Percentiles rank a stretch among this genome's conserved stretches.
Conservation (phyloP, 768 basidiomycete genomes). For the Russula foetens region DNA sequence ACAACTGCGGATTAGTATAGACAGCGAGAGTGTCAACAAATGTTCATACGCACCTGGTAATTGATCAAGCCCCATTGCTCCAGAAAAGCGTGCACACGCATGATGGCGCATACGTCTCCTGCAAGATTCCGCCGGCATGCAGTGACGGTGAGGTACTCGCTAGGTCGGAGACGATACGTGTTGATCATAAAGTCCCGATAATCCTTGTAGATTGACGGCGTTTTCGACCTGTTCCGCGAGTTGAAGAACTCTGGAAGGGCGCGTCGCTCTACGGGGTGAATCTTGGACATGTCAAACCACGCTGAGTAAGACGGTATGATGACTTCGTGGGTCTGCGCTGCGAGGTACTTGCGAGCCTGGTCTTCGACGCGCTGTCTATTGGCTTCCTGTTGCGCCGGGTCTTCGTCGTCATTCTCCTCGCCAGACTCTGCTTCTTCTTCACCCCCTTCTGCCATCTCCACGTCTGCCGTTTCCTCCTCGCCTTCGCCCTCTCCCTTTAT, state of each 20-base stretch:
- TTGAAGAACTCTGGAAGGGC: slow-evolving; percentile 98
- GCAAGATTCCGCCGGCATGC: slow-evolving; percentile 94
- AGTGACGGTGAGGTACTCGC: slow-evolving; percentile 95
- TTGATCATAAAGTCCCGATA: slow-evolving; percentile 99
- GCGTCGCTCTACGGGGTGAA: slow-evolving; percentile 86
- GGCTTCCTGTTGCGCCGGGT: slow-evolving; percentile 75
- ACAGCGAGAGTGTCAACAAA: neutral
- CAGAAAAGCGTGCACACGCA: slow-evolving; percentile 97
- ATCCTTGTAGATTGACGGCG: slow-evolving; percentile 96
- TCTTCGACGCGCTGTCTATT: slow-evolving; percentile 74
- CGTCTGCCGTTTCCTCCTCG: slow-evolving; percentile 60
- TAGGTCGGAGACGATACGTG: slow-evolving; percentile 88
- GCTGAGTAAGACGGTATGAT: slow-evolving; percentile 95
- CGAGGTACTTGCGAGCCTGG: slow-evolving; percentile 89
- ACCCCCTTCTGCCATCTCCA: slow-evolving; percentile 72
- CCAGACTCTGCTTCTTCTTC: slow-evolving; percentile 73
- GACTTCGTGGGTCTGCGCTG: slow-evolving; percentile 94
- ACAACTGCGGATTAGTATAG: slow-evolving; percentile 10
- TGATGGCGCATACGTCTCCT: slow-evolving; percentile 96
- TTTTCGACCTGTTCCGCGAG: slow-evolving; percentile 88
- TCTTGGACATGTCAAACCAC: slow-evolving; percentile 95
- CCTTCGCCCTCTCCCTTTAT: slow-evolving; percentile 46
- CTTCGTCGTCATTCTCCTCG: slow-evolving; percentile 80
- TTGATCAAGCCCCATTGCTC: slow-evolving; percentile 99
- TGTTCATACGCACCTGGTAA: slow-evolving; percentile 68